phyloP scores from a whole-genome alignment of 2,329 filamentous ascomycete species.

The Huntiella bhutanensis region DNA sequence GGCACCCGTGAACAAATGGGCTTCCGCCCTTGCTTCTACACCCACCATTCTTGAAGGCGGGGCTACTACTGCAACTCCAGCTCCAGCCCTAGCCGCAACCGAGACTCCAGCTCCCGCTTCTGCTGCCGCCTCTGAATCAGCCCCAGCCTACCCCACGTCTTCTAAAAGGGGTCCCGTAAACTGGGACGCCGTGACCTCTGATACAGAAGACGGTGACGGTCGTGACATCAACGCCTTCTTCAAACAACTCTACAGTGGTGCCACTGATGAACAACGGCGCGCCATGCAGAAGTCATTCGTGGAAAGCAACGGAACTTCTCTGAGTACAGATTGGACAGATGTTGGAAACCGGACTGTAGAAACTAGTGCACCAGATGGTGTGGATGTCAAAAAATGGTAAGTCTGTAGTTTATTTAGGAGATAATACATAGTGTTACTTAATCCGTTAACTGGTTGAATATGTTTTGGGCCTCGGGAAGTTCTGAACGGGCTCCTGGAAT shows the following conservation, averaged over 20 bases:
- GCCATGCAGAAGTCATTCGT: slow-evolving; percentile 97
- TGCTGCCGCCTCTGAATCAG: slow-evolving; percentile 7
- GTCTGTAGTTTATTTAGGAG: slow-evolving; percentile 6
- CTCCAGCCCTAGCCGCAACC: not conserved
- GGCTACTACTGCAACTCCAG: slow-evolving; percentile 17
- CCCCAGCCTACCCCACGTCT: slow-evolving; percentile 65
- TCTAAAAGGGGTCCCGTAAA: slow-evolving; percentile 69
- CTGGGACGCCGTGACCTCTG: slow-evolving; percentile 60
- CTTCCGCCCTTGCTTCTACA: slow-evolving; percentile 13
- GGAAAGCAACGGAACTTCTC: slow-evolving; percentile 80
- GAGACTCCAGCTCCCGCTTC: not conserved
- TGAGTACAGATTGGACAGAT: slow-evolving; percentile 84
- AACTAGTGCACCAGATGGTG: slow-evolving; percentile 55
- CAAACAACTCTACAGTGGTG: slow-evolving; percentile 65
- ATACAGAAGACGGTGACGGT: slow-evolving; percentile 33
- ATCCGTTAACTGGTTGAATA: too few relatives aligned
- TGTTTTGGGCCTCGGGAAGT: too few relatives aligned
- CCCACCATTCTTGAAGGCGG: not conserved
- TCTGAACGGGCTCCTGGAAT: too few relatives aligned
- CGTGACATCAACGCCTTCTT: slow-evolving; percentile 62
- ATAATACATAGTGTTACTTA: too few relatives aligned
- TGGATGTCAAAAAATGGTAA: slow-evolving; percentile 55
- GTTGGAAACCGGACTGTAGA: slow-evolving; percentile 56
- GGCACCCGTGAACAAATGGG: slow-evolving; percentile 49
- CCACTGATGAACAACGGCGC: slow-evolving; percentile 60